Percentiles rank a stretch among this genome's conserved stretches.
Conservation (phyloP, 306 rosid genomes). For the Medicago lupulina region DNA sequence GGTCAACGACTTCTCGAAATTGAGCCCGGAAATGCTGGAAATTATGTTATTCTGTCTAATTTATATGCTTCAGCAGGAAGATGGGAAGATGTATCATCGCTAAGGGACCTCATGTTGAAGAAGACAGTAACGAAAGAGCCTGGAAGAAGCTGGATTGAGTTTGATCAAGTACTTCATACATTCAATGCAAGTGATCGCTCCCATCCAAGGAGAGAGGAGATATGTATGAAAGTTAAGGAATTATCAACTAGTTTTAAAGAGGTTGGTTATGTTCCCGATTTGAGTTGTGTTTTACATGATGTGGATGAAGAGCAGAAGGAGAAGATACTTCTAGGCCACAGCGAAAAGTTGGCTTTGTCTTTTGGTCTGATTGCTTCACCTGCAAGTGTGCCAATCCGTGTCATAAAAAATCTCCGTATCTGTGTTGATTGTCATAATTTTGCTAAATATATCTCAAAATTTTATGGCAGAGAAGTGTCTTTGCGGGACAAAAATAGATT, state of each 20-base stretch:
- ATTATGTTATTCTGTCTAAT: slow-evolving; percentile 86
- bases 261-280: slow-evolving; percentile 76
- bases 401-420: slow-evolving; percentile 82
- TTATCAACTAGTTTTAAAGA: slow-evolving; percentile 66
- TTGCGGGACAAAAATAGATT: slow-evolving; percentile 81
- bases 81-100: slow-evolving; percentile 79
- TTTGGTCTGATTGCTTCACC: slow-evolving; percentile 73
- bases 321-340: slow-evolving; percentile 78
- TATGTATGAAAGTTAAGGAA: slow-evolving; percentile 66
- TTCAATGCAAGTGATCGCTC: slow-evolving; percentile 80
- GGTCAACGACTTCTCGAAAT: slow-evolving; percentile 71
- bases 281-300: slow-evolving; percentile 80
- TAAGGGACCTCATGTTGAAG: slow-evolving; percentile 73
- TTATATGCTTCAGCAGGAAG: slow-evolving; percentile 82
- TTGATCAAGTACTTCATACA: slow-evolving; percentile 75
- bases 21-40: slow-evolving; percentile 88
- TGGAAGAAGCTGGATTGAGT: slow-evolving; percentile 86
- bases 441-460: slow-evolving; percentile 70
- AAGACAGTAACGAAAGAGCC: slow-evolving; percentile 77
- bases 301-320: slow-evolving; percentile 96
- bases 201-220: slow-evolving; percentile 89
- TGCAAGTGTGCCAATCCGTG: slow-evolving; percentile 59
- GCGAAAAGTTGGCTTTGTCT: slow-evolving; percentile 83
- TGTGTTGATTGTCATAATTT: slow-evolving; percentile 95
- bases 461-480: slow-evolving; percentile 66